Conservation (phyloP, 495 filamentous ascomycete genomes). For the Xylaria longipes region DNA sequence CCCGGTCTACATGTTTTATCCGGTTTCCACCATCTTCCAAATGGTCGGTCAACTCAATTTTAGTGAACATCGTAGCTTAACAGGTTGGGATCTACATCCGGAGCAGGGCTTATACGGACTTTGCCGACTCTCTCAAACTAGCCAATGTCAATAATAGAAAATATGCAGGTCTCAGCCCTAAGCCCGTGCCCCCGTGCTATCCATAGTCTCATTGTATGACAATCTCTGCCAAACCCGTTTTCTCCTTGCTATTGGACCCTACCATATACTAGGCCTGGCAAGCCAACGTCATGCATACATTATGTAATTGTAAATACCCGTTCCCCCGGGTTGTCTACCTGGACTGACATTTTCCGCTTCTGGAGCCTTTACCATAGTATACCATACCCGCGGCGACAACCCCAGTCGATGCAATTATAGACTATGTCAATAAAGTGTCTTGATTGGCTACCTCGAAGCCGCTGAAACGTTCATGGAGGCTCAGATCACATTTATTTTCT, state of each 20-base stretch:
- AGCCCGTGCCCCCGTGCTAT: not conserved
- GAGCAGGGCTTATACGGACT: constrained; percentile 11
- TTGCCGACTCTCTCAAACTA: not conserved
- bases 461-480: not conserved
- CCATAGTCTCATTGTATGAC: not conserved
- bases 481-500: not conserved
- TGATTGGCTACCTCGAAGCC: not conserved
- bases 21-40: not conserved
- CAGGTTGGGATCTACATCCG: not conserved
- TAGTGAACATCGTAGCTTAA: not conserved
- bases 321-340: not conserved
- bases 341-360: constrained; percentile 8
- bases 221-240: not conserved
- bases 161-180: constrained; percentile 18
- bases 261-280: not conserved
- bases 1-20: not conserved
- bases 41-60: not conserved
- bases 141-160: constrained; percentile 17
- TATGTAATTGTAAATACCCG: constrained; percentile 9
- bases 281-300: not conserved
- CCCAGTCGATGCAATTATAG: constrained; percentile 10
- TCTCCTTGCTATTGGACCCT: not conserved
- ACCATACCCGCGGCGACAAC: not conserved
- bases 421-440: not conserved
- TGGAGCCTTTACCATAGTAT: not conserved